Evolutionary conservation across 129 eudicot genomes (phyloP).

Genomic region (Pulicaria dysenterica): DNA sequence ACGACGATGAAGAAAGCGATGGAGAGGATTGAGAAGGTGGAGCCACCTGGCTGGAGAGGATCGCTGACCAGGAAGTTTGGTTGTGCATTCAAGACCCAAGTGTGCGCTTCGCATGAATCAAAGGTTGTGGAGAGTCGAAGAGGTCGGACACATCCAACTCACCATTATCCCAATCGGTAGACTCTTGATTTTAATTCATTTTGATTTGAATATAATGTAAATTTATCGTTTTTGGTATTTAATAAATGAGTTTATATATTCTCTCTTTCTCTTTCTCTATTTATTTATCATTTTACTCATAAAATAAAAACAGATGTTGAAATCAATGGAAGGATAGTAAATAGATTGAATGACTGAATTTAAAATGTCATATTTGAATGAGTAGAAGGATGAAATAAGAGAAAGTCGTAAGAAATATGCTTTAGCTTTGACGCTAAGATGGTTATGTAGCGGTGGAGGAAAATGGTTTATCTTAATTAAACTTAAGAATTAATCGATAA

Average conservation of each 20-base stretch:
- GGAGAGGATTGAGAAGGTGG: constrained; percentile 67
- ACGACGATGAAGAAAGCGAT: constrained; percentile 83
- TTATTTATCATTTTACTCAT: too few relatives aligned
- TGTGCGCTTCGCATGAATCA: constrained; percentile 86
- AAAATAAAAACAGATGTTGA: too few relatives aligned
- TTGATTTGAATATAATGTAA: background rate
- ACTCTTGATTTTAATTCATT: constrained; percentile 6
- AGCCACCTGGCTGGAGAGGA: constrained; percentile 45
- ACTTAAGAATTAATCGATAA: too few relatives aligned
- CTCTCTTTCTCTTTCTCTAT: too few relatives aligned
- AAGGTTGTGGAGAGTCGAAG: constrained; percentile 63
- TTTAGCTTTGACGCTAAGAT: too few relatives aligned
- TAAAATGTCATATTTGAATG: too few relatives aligned
- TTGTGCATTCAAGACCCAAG: constrained; percentile 94
- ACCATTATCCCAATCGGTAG: constrained; percentile 4
- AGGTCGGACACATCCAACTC: constrained; percentile 47
- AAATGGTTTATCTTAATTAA: too few relatives aligned
- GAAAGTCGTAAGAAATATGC: too few relatives aligned
- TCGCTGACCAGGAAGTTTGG: constrained; percentile 63
- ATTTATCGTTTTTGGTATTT: background rate
- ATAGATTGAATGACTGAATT: too few relatives aligned
- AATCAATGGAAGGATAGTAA: too few relatives aligned
- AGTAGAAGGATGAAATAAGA: too few relatives aligned
- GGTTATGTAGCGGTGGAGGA: too few relatives aligned
- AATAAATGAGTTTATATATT: background rate